Base-by-base conservation (phyloP, 192 early-diverging fungal genomes). In the Linnemannia hyalina region DNA sequence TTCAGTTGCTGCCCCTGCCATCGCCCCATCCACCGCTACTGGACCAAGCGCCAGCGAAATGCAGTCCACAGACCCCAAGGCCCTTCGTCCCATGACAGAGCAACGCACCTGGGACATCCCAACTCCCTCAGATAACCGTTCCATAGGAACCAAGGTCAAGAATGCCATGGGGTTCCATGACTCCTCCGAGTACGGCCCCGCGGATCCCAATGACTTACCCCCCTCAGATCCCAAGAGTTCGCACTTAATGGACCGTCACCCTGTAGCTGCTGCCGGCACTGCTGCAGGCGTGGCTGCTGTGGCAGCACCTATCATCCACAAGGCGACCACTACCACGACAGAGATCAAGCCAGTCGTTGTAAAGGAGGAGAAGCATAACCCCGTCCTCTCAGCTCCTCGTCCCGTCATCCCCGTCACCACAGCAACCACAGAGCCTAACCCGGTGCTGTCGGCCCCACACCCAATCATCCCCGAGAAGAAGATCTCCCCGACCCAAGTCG, bases 11-110 rank as follows among this genome's bases (percentile, higher is more conserved):
- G 47, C 68, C 0, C 44, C 44, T 13, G 11, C 10, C 63, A 41
- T n/a, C 23, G 36, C 70, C 23, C 46, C 70, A 11, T 23, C 40
- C 41, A 42, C 22, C 41, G 10, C 60, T 4, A 13, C 60, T 1
- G 32, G 41, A 40, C 18, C 38, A 38, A 18, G 4, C 49, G 4
- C 26, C 70, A 71, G 16, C 22, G 70, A 41, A 1, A 26, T 41
- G 20, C 60, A 65, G 13, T 41, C n/a, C 20, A 71, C 38, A 18
- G 65, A 77, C 70, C 68, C 77, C 36, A 79, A 54, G 77, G 70
- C 65, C 0, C 68, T 77, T 35, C 76, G 23, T 4, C 76, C 76
- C 32, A 16, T 70, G 38, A 42, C 63, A 3, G 68, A 26, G 2
- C 49, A 15, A 2, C 41, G 41, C 32, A 68, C 63, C 29, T 32